A percentile compares a stretch with the other conserved stretches of the same genome.
These are phyloP conservation scores for Venturia oleaginea DNA, from an alignment of 2,329 filamentous ascomycete species.

Conservation along the genomic window DNA sequence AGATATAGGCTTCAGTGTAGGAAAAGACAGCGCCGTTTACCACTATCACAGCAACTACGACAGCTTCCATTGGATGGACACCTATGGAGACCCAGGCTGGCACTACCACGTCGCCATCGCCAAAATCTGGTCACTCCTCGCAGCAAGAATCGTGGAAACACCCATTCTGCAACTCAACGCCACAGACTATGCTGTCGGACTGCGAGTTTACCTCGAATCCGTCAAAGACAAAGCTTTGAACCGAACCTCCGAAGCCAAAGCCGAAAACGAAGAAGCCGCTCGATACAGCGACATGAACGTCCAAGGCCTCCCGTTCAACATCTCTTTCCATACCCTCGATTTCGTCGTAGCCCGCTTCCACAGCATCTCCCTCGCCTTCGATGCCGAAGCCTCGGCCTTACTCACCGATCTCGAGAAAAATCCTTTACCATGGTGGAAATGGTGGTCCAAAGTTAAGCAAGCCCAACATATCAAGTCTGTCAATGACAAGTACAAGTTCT, in stretches of 20 bases:
- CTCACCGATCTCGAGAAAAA: conserved; percentile 38
- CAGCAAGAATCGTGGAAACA: conserved; percentile 37
- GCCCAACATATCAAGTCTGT: conserved; percentile 54
- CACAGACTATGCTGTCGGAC: conserved; percentile 35
- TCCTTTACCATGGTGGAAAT: conserved; percentile 69
- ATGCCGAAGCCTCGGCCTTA: conserved; percentile 35
- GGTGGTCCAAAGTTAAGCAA: conserved; percentile 57
- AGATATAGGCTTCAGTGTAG: conserved; percentile 37
- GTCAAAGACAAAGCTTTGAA: conserved; percentile 28
- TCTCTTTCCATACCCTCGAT: conserved; percentile 14
- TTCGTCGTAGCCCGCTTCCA: conserved; percentile 36
- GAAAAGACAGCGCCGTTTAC: conserved; percentile 39
- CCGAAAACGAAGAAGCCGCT: conserved; percentile 15
- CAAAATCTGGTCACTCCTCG: conserved; percentile 36
- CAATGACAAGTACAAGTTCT: conserved; percentile 73
- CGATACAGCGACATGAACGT: not conserved
- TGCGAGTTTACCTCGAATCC: conserved; percentile 33
- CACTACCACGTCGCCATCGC: conserved; percentile 46
- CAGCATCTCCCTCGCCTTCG: conserved; percentile 41
- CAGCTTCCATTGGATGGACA: conserved; percentile 75
- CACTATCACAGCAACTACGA: conserved; percentile 84
- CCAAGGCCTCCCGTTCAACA: conserved; percentile 14
- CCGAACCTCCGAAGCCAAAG: not conserved
- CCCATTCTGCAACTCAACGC: conserved; percentile 40
- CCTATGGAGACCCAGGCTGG: conserved; percentile 58